Base-by-base conservation (phyloP, 352 stramenopile genomes). In the Globisporangium barbulae region DNA sequence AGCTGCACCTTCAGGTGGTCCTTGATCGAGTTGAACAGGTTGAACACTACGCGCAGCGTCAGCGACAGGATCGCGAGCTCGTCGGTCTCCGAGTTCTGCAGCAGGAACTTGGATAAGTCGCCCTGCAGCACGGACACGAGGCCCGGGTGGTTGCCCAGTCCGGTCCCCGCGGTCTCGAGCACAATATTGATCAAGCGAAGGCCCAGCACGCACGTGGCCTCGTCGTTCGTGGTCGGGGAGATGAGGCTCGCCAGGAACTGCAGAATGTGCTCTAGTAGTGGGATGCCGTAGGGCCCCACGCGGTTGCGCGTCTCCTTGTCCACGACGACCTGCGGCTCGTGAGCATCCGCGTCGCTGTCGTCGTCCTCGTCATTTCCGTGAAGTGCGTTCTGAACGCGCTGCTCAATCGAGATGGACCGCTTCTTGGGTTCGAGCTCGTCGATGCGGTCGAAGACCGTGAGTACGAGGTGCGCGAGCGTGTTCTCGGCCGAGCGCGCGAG, bases 21-120 rank as follows among this genome's bases (percentile, higher is more conserved):
- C 69, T 99, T 99, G 75, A 99, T 99, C 54, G 91, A 98, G 70
- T 99, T 98, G 78, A 99, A 99, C 13, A 99, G 81, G 72, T 99
- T 99, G 65, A 99, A 99, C 62, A 99, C 97, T 12, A 99, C 97
- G 37, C 98, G 87, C 41, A 99, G 80, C 42, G 94, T 98, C 17
- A 93, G 73, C 37, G 82, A 92, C 13, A 92, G 63, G 63, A 99
- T 97, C 25, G 78, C 76, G 17, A 99, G 83, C 69, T 99, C 97
- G 13, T 97, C 86, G 8, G 95, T 98, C 76, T 98, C 91, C 30
- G 89, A 98, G 67, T 98, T 97, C 61, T 98, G 90, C 59, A 99
- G 80, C 53, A 99, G 71, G 70, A 97, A 97, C 68, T 98, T 98
- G 75, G 96, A 99, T 53, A 99, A 67, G 72, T 99, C 95, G 66